Conservation (phyloP, 768 basidiomycete species). For the Fomitopsis pulvina region DNA sequence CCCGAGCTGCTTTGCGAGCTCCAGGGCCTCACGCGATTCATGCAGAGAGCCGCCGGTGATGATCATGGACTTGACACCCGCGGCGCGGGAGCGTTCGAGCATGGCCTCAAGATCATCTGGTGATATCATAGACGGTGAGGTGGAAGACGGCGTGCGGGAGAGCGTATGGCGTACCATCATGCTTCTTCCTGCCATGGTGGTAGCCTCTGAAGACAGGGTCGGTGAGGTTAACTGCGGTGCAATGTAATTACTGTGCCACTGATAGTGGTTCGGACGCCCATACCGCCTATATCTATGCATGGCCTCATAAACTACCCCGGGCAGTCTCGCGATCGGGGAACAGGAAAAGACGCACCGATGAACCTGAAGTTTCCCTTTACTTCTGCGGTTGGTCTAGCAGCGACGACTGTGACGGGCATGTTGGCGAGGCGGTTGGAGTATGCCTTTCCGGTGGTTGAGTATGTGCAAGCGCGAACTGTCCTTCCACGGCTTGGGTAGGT, state of each 20-base stretch:
- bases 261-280: background rate
- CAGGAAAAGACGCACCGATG: constrained; percentile 24
- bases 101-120: constrained; percentile 60
- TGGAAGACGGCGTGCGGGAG: background rate
- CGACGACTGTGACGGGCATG: constrained; percentile 23
- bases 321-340: background rate
- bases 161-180: constrained; percentile 32
- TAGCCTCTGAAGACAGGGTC: constrained; percentile 51
- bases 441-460: background rate
- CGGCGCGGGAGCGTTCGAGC: constrained; percentile 45
- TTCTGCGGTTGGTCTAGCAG: constrained; percentile 14
- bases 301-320: background rate
- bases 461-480: no score
- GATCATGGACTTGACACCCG: constrained; percentile 65
- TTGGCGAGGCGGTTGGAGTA: background rate
- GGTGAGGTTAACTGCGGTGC: constrained; percentile 40
- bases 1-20: constrained; percentile 50
- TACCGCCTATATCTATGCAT: constrained; percentile 35
- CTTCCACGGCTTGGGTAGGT: no score
- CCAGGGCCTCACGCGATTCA: constrained; percentile 55
- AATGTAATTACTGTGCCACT: background rate
- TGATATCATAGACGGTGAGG: background rate
- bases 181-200: constrained; percentile 43
- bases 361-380: constrained; percentile 20
- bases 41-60: constrained; percentile 68